A percentile compares a stretch with the other conserved stretches of the same genome.
Conservation (phyloP, 129 eudicot genomes). For the Deinandra increscens region DNA sequence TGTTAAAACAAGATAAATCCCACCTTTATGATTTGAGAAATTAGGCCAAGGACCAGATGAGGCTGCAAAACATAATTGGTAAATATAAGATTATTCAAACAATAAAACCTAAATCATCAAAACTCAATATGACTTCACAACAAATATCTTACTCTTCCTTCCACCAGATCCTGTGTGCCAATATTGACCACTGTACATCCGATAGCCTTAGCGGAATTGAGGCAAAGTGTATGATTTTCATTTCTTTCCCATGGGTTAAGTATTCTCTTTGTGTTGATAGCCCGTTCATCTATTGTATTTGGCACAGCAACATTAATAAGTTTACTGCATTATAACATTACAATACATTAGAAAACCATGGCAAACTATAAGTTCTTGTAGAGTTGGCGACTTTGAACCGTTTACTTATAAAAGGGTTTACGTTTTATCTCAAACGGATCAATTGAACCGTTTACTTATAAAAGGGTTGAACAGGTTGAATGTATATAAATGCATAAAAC, state of each 20-base stretch:
- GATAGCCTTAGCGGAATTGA: slow-evolving; percentile 96
- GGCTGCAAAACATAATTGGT: slow-evolving; percentile 52
- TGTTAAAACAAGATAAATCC: slow-evolving; percentile 23
- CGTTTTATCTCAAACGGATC: not conserved
- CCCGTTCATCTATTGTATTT: slow-evolving; percentile 86
- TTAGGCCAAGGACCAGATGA: slow-evolving; percentile 85
- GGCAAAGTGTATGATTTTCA: slow-evolving; percentile 94
- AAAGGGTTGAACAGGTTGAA: not conserved
- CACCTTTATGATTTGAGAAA: slow-evolving; percentile 92
- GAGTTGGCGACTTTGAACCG: slow-evolving; percentile 2
- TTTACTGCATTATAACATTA: slow-evolving; percentile 60
- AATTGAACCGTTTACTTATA: not conserved
- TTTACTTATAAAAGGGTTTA: slow-evolving; percentile 4
- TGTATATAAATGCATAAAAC: not conserved
- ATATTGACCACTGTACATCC: slow-evolving; percentile 96
- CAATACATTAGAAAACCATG: slow-evolving; percentile 21
- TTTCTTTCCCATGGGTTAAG: slow-evolving; percentile 99
- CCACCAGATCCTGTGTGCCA: slow-evolving; percentile 84
- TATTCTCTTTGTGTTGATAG: slow-evolving; percentile 78
- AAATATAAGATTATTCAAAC: slow-evolving; percentile 12
- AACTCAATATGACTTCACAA: not conserved
- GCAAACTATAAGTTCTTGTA: not conserved
- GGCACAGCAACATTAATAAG: slow-evolving; percentile 96
- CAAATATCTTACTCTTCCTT: slow-evolving; percentile 71
- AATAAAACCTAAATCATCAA: not conserved